phyloP scores from a whole-genome alignment of 208 protist species.

The Trypanosoma platydactyli region DNA sequence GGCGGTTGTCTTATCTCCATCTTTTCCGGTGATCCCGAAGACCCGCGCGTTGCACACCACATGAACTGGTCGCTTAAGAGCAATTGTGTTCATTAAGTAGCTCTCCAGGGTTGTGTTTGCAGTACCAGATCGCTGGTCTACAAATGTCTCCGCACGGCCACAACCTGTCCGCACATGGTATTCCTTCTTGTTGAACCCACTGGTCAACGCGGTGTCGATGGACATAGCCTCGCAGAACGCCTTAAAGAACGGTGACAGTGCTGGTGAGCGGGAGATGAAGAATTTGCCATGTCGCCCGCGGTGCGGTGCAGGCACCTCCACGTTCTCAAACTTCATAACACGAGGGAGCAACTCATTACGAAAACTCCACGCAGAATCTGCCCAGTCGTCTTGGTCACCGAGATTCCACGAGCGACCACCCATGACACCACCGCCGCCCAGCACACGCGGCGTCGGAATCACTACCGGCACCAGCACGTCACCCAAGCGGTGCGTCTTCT shows the following conservation, averaged over 20 bases:
- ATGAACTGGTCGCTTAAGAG: slow-evolving; percentile 59
- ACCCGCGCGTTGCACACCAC: slow-evolving; percentile 63
- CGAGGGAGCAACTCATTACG: slow-evolving; percentile 67
- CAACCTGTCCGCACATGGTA: slow-evolving; percentile 50
- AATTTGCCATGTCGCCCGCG: slow-evolving; percentile 74
- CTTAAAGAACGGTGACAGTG: slow-evolving; percentile 72
- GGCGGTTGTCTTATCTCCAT: slow-evolving; percentile 27
- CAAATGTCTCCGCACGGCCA: slow-evolving; percentile 61
- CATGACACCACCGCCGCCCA: slow-evolving; percentile 81
- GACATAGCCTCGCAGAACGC: slow-evolving; percentile 73
- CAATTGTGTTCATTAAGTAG: slow-evolving; percentile 68
- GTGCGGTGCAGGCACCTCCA: slow-evolving; percentile 61
- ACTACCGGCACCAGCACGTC: slow-evolving; percentile 38
- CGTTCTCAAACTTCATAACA: slow-evolving; percentile 58
- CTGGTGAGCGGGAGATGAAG: slow-evolving; percentile 51
- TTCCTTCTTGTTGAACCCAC: slow-evolving; percentile 68
- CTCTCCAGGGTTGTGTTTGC: slow-evolving; percentile 75
- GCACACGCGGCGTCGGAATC: slow-evolving; percentile 71
- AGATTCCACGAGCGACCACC: slow-evolving; percentile 75
- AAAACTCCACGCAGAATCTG: slow-evolving; percentile 61
- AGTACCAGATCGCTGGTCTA: slow-evolving; percentile 47
- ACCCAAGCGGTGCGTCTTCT: slow-evolving; percentile 33
- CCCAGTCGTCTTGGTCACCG: slow-evolving; percentile 70
- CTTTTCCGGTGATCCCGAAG: slow-evolving; percentile 39
- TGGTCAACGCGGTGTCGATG: slow-evolving; percentile 63